Evolutionary conservation across 139 green algal species (phyloP), one percentile per base, ranked within the genome.

Genomic region (Picochlorum costavermella): DNA sequence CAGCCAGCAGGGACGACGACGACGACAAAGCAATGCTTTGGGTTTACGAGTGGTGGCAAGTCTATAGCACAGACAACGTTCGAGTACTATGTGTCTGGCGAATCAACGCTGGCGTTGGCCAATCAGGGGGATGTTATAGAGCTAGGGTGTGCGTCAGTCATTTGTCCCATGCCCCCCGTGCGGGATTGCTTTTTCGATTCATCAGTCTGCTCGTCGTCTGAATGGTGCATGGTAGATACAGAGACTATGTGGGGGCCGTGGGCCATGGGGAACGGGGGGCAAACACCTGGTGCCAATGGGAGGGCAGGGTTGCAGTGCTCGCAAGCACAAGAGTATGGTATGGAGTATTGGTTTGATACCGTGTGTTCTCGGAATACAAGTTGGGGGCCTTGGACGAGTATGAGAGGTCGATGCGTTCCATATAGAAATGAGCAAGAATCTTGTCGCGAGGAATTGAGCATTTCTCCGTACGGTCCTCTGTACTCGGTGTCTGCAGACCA

Each of bases 401-500:
- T 37, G 25, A 40, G 50, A 59, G 50, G 50, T 8, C 6, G 50
- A n/a, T 59, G 50, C 36, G 50, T 59, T 59, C 50, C 50, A 14
- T 59, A 37, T 23, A 30, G 50, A 2, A 30, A 59, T 20, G 50
- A 59, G 25, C 50, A 59, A 33, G 23, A 59, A 59, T 59, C 50
- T 2, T 59, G 50, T 33, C 50, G 14, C 5, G 50, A 20, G 14
- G 50, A 59, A 59, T 6, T 59, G 50, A 33, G 12, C 14, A 25
- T n/a, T 33, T 17, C 20, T 30, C n/a, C 25, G 9, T n/a, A 33
- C 20, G 50, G 50, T 6, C 50, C 50, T 33, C 20, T n/a, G 1
- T 59, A 59, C 20, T 5, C 25, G 0, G 20, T 59, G 0, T 23
- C 16, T 28, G 25, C 25, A 33, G 50, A 59, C 12, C 26, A 55